Evolutionary conservation across 2,329 filamentous ascomycete species (phyloP).

Genomic region (Zymoseptoria tritici): DNA sequence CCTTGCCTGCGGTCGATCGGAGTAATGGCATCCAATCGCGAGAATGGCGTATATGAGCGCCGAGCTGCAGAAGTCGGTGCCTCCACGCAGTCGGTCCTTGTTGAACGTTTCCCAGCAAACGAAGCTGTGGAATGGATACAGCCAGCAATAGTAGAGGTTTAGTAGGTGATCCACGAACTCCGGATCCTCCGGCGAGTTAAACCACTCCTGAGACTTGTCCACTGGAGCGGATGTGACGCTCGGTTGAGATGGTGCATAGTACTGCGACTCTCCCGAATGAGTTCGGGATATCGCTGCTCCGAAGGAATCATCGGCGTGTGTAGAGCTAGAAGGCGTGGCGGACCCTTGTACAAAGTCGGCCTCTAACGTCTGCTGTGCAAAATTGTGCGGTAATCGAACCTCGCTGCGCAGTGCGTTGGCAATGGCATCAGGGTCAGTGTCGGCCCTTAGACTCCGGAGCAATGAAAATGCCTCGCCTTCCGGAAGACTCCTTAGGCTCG

Average conservation of each 20-base stretch:
- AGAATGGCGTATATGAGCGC: slow-evolving; percentile 30
- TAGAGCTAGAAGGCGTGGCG: slow-evolving; percentile 12
- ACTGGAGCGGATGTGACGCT: slow-evolving; percentile 1
- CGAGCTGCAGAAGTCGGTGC: slow-evolving; percentile 59
- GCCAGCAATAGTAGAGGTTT: slow-evolving; percentile 44
- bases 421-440: slow-evolving; percentile 34
- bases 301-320: slow-evolving; percentile 6
- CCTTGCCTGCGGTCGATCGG: slow-evolving; percentile 56
- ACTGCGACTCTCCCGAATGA: slow-evolving; percentile 12
- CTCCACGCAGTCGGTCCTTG: slow-evolving; percentile 55
- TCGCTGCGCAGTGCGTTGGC: slow-evolving; percentile 36
- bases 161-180: slow-evolving; percentile 31
- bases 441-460: slow-evolving; percentile 37
- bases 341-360: slow-evolving; percentile 27
- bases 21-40: slow-evolving; percentile 36
- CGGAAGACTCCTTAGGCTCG: slow-evolving; percentile 37
- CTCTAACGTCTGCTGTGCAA: slow-evolving; percentile 26
- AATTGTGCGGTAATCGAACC: slow-evolving; percentile 30
- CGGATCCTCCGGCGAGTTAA: slow-evolving; percentile 26
- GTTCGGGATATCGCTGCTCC: slow-evolving; percentile 9
- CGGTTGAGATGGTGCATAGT: neutral
- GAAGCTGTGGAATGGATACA: slow-evolving; percentile 67
- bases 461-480: slow-evolving; percentile 39
- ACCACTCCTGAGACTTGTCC: slow-evolving; percentile 20
- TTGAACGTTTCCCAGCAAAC: slow-evolving; percentile 66